Evolutionary conservation across 495 filamentous ascomycete species (phyloP).

Genomic region (Tuber umbilicatum): DNA sequence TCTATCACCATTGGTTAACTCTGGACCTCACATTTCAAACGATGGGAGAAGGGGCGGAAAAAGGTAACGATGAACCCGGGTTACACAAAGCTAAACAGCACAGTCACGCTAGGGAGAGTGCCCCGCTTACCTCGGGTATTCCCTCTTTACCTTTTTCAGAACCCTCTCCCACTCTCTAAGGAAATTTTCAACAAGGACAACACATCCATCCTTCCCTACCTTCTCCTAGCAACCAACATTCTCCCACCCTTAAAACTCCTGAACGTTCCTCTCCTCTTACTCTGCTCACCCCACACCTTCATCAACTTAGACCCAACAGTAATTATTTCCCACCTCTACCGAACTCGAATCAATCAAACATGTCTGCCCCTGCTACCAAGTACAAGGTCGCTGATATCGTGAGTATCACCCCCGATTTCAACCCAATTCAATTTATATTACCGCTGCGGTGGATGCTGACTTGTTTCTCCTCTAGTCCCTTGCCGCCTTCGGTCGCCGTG

Average conservation of each 20-base stretch:
- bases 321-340: neutral
- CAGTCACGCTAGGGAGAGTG: neutral
- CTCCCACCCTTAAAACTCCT: constrained; percentile 1
- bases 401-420: constrained; percentile 40
- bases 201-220: neutral
- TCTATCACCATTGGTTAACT: neutral
- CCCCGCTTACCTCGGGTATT: neutral
- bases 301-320: neutral
- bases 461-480: constrained; percentile 53
- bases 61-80: no score
- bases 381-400: constrained; percentile 98
- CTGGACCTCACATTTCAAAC: neutral
- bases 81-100: neutral
- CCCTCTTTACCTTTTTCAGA: neutral
- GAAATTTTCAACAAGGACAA: neutral
- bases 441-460: constrained; percentile 29
- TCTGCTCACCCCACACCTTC: neutral
- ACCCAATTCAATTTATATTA: neutral
- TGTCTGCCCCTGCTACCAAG: constrained; percentile 76
- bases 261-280: neutral
- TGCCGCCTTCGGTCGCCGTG: constrained; percentile 96
- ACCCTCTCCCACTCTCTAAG: neutral
- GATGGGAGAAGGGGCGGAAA: no score
- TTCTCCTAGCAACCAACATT: neutral
- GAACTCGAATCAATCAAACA: constrained; percentile 44